Evolutionary conservation across 2,329 filamentous ascomycete species (phyloP), one percentile per base, ranked within the genome.

Genomic region (Lecanoromycetidae sp.): DNA sequence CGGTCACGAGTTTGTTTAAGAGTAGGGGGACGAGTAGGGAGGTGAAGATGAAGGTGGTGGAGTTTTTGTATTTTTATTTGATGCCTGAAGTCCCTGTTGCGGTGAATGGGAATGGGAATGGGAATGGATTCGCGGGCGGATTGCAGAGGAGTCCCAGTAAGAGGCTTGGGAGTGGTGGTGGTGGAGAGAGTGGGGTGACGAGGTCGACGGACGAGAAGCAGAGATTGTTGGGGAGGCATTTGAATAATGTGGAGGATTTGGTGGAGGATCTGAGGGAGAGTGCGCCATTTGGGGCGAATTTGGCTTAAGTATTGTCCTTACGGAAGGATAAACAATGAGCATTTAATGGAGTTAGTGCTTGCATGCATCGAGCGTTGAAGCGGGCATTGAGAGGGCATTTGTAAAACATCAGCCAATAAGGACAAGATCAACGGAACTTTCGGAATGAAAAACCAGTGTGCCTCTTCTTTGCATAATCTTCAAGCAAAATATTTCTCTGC

Each of bases 41-140:
- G 57, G 88, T 96, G 55, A 95, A 94, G 69, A 77, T 94, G 60
- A 91, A 94, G 64, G 78, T 94, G n/a, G 82, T 95, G 56, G 91
- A 96, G 65, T 96, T 96, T 61, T 70, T 98, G 43, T 96, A 96
- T 71, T 96, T 96, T 66, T 98, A 96, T 65, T 80, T 98, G 57
- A 94, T 96, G 82, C 88, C 90, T 42, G 91, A 98, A 67, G 78
- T 77, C 0, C 4, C 52, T 7, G 13, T 30, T 5, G 20, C 7
- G 9, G 25, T 17, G 17, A 12, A 15, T 19, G 46, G 37, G n/a
- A n/a, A 25, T 22, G 10, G 23, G 12, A 36, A 29, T 22, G 39
- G 37, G 8, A 69, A 72, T 51, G 67, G 64, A 17, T 62, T 63
- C 42, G 66, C 64, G 41, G 52, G 65, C 20, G 70, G 80, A 58